These are phyloP conservation scores for Fomitopsis betulina DNA, from an alignment of 1,284 basidiomycete genomes.

Conservation along the genomic window DNA sequence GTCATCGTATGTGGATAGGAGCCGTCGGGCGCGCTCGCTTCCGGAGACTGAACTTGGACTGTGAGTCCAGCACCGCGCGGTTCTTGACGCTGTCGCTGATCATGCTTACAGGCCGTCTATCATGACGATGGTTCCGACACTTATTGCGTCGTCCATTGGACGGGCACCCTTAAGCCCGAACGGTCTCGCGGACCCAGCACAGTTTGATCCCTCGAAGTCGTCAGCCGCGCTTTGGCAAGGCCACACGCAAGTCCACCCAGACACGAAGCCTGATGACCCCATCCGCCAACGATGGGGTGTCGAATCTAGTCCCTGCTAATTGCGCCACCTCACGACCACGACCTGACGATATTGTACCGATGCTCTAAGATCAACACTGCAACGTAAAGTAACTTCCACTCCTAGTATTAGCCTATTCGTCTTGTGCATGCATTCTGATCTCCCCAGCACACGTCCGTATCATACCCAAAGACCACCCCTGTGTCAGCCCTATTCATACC, in stretches of 20 bases:
- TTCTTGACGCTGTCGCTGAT: constrained; percentile 16
- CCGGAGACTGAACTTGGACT: constrained; percentile 39
- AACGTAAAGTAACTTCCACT: background rate
- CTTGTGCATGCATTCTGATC: background rate
- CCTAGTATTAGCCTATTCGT: background rate
- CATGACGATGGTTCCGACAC: constrained; percentile 85
- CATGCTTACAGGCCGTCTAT: constrained; percentile 48
- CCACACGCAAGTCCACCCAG: constrained; percentile 82
- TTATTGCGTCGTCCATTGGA: constrained; percentile 83
- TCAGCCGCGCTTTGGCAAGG: constrained; percentile 80
- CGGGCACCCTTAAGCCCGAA: constrained; percentile 54
- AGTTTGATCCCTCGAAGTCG: constrained; percentile 72
- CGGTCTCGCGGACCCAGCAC: constrained; percentile 70
- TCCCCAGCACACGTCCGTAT: background rate
- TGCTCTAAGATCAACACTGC: background rate
- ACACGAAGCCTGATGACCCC: constrained; percentile 56
- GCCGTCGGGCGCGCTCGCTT: constrained; percentile 53
- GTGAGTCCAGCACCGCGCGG: constrained; percentile 19
- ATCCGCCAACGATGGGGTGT: constrained; percentile 37
- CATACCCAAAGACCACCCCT: background rate
- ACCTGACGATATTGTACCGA: background rate
- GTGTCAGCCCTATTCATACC: background rate
- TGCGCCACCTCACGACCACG: background rate
- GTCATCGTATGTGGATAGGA: constrained; percentile 80
- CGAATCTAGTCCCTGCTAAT: constrained; percentile 1